Evolutionary conservation across 1,139 yeast genomes (phyloP), one percentile per base, ranked within the genome.

Genomic region (Pichia sp.): DNA sequence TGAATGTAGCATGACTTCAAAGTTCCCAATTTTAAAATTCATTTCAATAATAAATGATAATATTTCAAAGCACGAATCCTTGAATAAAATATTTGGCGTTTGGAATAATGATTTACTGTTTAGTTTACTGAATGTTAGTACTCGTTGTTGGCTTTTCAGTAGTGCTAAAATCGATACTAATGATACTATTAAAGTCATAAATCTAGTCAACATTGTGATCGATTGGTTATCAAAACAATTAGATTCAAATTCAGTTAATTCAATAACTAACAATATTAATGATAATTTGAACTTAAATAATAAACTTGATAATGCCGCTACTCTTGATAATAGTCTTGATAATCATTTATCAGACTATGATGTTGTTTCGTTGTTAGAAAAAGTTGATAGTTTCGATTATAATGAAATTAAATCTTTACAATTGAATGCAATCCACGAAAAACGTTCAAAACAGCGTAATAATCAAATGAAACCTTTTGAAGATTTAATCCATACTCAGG

Each of bases 371-470:
- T 34, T 44, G n/a, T 25, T 75, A 43, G 72, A 68, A 35, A 56
- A 65, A 15, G 65, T 81, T 27, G 64, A 70, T 19, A 55, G 62
- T 6, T 60, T 69, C 14, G 60, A 74, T 6, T 74, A 75, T 50
- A 70, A 68, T 6, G 70, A 72, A 15, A 65, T 82, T 49, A 74
- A 89, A 55, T 66, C 68, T 37, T 61, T 63, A 24, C 94, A 85
- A 58, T 65, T 81, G 16, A 54, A 60, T 6, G 61, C 61, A 26
- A 55, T 77, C 31, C 78, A 72, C 49, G 51, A 53, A 18, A 48
- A 54, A 0, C 69, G 65, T 33, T 43, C 53, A 11, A 41, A 47
- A 0, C 49, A 50, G 7, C 74, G 81, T 71, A 53, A 57, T 3
- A 41, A 52, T 1, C 54, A 57, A 14, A 51, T 57, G 14, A 42